These are phyloP conservation scores for Aspergillus mulundensis DNA, from an alignment of 495 filamentous ascomycete species.

Conservation along the genomic window DNA sequence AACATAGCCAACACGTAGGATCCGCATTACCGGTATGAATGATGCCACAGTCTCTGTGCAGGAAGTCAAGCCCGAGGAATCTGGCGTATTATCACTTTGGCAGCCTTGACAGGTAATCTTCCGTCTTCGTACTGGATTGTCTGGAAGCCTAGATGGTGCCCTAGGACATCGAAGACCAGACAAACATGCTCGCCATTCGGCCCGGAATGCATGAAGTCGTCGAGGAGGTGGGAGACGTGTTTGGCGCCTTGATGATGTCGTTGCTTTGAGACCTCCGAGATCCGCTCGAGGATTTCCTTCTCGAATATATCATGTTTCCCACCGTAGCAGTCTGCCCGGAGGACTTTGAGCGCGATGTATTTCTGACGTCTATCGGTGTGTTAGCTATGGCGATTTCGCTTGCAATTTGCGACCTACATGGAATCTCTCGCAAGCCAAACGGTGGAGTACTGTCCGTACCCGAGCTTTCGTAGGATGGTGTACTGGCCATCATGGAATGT, in stretches of 20 bases:
- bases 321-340: constrained; percentile 30
- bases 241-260: constrained; percentile 16
- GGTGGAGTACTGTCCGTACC: constrained; percentile 88
- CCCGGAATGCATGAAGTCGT: constrained; percentile 30
- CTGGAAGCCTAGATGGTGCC: constrained; percentile 19
- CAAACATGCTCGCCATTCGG: constrained; percentile 32
- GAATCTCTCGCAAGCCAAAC: constrained; percentile 62
- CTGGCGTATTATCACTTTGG: constrained; percentile 83
- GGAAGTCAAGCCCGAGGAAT: constrained; percentile 80
- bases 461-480: constrained; percentile 78
- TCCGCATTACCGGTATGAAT: constrained; percentile 76
- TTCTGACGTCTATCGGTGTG: constrained; percentile 14
- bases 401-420: background rate
- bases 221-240: constrained; percentile 27
- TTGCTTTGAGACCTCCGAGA: constrained; percentile 45
- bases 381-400: constrained; percentile 4
- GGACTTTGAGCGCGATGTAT: constrained; percentile 32
- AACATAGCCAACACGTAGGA: background rate
- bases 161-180: constrained; percentile 13
- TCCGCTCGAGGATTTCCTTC: constrained; percentile 20
- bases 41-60: constrained; percentile 82
- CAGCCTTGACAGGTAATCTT: constrained; percentile 59
- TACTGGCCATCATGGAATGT: constrained; percentile 81
- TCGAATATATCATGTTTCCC: constrained; percentile 21
- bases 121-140: constrained; percentile 14